phyloP scores from a whole-genome alignment of 768 basidiomycete genomes.

The Tylopilus felleus region DNA sequence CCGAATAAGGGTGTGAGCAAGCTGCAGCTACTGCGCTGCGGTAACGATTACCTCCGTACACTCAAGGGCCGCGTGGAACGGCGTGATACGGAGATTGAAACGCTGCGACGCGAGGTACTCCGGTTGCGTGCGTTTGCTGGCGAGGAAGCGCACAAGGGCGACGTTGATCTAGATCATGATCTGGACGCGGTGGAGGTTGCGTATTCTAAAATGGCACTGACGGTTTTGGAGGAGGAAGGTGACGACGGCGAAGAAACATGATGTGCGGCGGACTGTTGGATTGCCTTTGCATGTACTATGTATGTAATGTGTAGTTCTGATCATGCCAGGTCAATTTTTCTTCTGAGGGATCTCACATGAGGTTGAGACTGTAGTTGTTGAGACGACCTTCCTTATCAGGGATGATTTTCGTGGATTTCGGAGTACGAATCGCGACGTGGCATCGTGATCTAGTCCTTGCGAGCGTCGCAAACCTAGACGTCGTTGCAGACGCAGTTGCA shows the following conservation, averaged over 20 bases:
- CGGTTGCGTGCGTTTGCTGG: constrained; percentile 45
- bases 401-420: constrained; percentile 27
- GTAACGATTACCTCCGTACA: constrained; percentile 81
- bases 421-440: constrained; percentile 15
- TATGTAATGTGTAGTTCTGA: constrained; percentile 9
- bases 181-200: constrained; percentile 29
- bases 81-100: constrained; percentile 73
- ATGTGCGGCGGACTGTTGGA: background rate
- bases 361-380: background rate
- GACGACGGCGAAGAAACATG: constrained; percentile 31
- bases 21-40: constrained; percentile 85
- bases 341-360: background rate
- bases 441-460: background rate
- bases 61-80: constrained; percentile 76
- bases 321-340: constrained; percentile 1
- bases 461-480: background rate
- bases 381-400: constrained; percentile 14
- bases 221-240: constrained; percentile 30
- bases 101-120: constrained; percentile 62
- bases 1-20: constrained; percentile 95
- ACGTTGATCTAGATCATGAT: constrained; percentile 30
- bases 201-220: constrained; percentile 18
- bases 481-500: background rate
- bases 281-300: constrained; percentile 5
- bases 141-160: constrained; percentile 19